Conservation (phyloP, 2,329 filamentous ascomycete species). For the Xylaria hypoxylon region DNA sequence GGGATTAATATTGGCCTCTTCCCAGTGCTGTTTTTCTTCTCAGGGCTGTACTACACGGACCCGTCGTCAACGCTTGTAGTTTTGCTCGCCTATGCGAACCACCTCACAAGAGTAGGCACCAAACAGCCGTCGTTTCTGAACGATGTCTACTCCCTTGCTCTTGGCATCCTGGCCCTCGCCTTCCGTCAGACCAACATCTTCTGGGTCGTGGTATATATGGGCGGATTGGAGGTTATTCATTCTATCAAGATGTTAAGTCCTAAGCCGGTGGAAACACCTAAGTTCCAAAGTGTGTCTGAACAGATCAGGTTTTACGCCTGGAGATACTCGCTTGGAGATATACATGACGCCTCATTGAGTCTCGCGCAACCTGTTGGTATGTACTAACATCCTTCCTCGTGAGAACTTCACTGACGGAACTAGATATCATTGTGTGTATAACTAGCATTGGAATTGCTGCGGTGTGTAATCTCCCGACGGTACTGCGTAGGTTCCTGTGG, state of each 20-base stretch:
- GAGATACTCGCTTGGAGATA: conserved; percentile 62
- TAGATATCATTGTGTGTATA: conserved; percentile 67
- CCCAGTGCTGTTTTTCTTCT: conserved; percentile 95
- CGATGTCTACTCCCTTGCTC: conserved; percentile 59
- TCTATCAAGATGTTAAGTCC: conserved; percentile 60
- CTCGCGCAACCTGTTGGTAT: conserved; percentile 64
- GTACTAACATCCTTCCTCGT: conserved; percentile 31
- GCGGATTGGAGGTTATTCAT: conserved; percentile 68
- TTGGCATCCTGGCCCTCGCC: conserved; percentile 74
- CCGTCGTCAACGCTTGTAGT: conserved; percentile 83
- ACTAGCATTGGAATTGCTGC: conserved; percentile 73
- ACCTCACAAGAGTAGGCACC: conserved; percentile 59
- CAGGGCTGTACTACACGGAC: conserved; percentile 94
- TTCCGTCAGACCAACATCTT: conserved; percentile 98
- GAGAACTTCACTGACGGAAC: conserved; percentile 17
- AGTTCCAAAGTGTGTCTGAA: conserved; percentile 50
- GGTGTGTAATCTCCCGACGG: conserved; percentile 59
- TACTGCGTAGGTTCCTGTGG: conserved; percentile 63
- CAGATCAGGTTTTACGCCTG: conserved; percentile 55
- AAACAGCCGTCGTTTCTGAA: conserved; percentile 52
- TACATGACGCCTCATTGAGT: conserved; percentile 66
- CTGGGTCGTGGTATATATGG: conserved; percentile 86
- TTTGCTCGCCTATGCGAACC: conserved; percentile 73
- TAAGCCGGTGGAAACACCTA: conserved; percentile 47
- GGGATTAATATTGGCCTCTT: conserved; percentile 86